Evolutionary conservation across 2,329 filamentous ascomycete genomes (phyloP), one percentile per base, ranked within the genome.

Genomic region (Fonsecaea multimorphosa): DNA sequence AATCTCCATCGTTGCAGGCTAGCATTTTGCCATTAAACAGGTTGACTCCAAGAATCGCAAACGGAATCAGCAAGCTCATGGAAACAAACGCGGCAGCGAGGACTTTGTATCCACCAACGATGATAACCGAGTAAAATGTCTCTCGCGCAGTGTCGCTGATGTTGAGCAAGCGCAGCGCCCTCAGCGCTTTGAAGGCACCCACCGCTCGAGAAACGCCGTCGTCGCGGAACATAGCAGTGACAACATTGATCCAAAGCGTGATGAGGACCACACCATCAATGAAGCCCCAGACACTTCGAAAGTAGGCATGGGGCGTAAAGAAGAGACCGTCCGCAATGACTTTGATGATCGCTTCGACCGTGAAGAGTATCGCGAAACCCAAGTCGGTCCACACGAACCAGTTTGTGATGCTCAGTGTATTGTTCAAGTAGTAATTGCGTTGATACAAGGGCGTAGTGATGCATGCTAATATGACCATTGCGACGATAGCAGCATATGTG

Each of bases 371-470:
- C 1, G 94, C 93, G 76, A 99, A 99, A 6, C 91, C 89, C 78
- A 96, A 84, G 76, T 99, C 95, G 12, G 91, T 91, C 86, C 92
- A 98, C 5, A 96, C 91, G 75, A 97, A 98, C 95, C 96, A 99
- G 74, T 94, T 95, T 64, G 83, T 84, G 53, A 86, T 81, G 65
- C 83, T 87, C 74, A 87, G 87, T 0, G 78, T 74, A 65, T 87
- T 84, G 5, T 77, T 81, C 60, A 86, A 77, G 72, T 93, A 94
- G 74, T 97, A 96, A 71, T 93, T 85, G 75, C 91, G 92, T 76
- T 99, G 95, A 75, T 96, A 99, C 16, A 99, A 82, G 0, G 95
- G 95, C 1, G 95, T 99, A 1, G 93, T 97, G 58, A 98, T 84
- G 74, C 94, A 99, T 32, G 95, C 95, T 58, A 99, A 85, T 52